Percentiles rank a stretch among this genome's conserved stretches.
Conservation (phyloP, 345 rosid genomes). For the Hibiscus tridactylites region DNA sequence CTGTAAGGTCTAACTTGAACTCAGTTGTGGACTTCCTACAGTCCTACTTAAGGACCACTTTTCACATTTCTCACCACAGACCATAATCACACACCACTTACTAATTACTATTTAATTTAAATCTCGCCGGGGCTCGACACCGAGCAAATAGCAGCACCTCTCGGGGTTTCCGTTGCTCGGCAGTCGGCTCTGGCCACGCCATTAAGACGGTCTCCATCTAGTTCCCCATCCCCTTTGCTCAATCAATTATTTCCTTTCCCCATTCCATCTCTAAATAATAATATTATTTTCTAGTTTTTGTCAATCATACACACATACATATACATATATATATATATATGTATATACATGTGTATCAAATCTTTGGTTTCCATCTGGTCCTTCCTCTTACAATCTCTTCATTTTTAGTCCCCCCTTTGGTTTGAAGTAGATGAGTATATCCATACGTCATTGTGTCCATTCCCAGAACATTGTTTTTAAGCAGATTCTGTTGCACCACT, state of each 20-base stretch:
- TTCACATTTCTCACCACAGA: no score
- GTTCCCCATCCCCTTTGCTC: background rate
- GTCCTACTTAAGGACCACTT: no score
- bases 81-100: no score
- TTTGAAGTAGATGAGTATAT: slow-evolving; percentile 51
- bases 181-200: no score
- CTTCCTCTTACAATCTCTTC: slow-evolving; percentile 58
- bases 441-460: slow-evolving; percentile 20
- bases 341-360: background rate
- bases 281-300: background rate
- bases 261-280: background rate
- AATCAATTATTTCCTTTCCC: background rate
- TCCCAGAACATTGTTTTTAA: slow-evolving; percentile 27
- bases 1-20: no score
- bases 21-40: no score
- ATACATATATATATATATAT: no score
- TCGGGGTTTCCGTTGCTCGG: no score
- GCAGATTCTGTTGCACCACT: slow-evolving; percentile 10
- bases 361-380: slow-evolving; percentile 47
- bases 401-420: slow-evolving; percentile 19
- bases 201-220: no score
- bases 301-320: background rate
- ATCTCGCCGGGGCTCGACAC: no score
- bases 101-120: no score
- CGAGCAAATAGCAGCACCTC: no score